Percentiles rank a stretch among this genome's conserved stretches.
phyloP scores from a whole-genome alignment of 2,329 filamentous ascomycete genomes.

The Aspergillus texensis region DNA sequence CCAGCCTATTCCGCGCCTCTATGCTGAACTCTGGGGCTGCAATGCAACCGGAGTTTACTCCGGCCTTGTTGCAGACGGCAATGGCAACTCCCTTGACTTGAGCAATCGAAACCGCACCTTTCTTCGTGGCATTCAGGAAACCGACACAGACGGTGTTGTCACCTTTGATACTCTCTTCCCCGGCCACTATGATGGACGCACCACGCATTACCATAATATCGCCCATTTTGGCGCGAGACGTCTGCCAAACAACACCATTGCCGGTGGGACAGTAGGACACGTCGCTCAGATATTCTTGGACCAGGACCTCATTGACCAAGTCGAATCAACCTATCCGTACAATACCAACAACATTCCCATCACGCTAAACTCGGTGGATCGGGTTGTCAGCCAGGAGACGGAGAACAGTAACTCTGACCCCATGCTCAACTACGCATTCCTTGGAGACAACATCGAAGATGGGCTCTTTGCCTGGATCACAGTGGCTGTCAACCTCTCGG shows the following conservation, averaged over 20 bases:
- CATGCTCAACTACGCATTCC: slow-evolving; percentile 17
- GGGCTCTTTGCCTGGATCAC: slow-evolving; percentile 20
- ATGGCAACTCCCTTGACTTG: no score
- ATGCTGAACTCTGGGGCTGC: slow-evolving; percentile 41
- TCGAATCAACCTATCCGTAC: slow-evolving; percentile 49
- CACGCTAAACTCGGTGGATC: slow-evolving; percentile 17
- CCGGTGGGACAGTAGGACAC: slow-evolving; percentile 56
- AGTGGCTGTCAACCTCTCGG: slow-evolving; percentile 13
- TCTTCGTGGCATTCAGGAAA: slow-evolving; percentile 30
- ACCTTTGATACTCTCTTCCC: slow-evolving; percentile 47
- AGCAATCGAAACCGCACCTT: no score
- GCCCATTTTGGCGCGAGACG: slow-evolving; percentile 34
- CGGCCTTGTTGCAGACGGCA: no score
- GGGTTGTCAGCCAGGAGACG: slow-evolving; percentile 16
- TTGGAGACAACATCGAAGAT: slow-evolving; percentile 18
- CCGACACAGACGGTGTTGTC: slow-evolving; percentile 44
- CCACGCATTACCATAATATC: slow-evolving; percentile 35
- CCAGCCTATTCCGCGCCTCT: slow-evolving; percentile 37
- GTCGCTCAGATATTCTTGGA: slow-evolving; percentile 67
- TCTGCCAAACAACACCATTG: slow-evolving; percentile 38
- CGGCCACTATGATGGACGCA: slow-evolving; percentile 46
- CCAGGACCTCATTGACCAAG: slow-evolving; percentile 54
- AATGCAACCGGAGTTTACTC: slow-evolving; percentile 31
- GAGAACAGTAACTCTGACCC: slow-evolving; percentile 17
- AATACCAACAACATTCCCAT: slow-evolving; percentile 21